Evolutionary conservation across 208 protist genomes (phyloP).

Genomic region (Trichomonas gallinae): DNA sequence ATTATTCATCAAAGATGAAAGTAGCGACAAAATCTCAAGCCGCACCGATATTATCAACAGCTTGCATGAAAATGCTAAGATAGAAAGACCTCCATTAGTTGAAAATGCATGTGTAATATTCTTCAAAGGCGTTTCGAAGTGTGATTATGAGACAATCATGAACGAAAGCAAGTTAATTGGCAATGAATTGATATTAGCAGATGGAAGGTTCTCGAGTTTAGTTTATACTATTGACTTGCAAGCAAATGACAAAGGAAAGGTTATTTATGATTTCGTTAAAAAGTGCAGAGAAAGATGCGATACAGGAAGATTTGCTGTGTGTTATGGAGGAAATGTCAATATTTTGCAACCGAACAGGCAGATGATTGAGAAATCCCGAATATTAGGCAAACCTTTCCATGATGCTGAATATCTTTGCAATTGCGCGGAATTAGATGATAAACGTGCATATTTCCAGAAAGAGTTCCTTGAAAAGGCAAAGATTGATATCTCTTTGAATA

Average conservation of each 20-base stretch:
- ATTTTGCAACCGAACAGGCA: not conserved
- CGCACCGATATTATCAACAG: not conserved
- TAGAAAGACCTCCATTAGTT: not conserved
- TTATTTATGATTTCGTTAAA: not conserved
- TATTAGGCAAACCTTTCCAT: not conserved
- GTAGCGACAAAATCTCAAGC: not conserved
- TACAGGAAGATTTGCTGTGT: not conserved
- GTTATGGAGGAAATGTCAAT: not conserved
- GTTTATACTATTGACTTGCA: not conserved
- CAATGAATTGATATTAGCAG: not conserved
- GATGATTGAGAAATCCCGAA: not conserved
- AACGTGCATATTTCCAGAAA: not conserved
- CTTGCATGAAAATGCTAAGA: not conserved
- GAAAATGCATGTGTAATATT: not conserved
- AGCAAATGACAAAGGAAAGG: not conserved
- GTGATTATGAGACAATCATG: not conserved
- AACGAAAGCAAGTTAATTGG: not conserved
- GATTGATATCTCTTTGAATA: not conserved
- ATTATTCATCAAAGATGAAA: not conserved
- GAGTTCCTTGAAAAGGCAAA: not conserved
- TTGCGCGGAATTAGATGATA: not conserved
- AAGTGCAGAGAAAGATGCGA: not conserved
- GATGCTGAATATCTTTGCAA: not conserved
- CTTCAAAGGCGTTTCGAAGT: not conserved
- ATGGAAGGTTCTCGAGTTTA: not conserved